Percentiles rank a stretch among this genome's conserved stretches.
Conservation (phyloP, 148 eudicot species). For the Rheum nobile region DNA sequence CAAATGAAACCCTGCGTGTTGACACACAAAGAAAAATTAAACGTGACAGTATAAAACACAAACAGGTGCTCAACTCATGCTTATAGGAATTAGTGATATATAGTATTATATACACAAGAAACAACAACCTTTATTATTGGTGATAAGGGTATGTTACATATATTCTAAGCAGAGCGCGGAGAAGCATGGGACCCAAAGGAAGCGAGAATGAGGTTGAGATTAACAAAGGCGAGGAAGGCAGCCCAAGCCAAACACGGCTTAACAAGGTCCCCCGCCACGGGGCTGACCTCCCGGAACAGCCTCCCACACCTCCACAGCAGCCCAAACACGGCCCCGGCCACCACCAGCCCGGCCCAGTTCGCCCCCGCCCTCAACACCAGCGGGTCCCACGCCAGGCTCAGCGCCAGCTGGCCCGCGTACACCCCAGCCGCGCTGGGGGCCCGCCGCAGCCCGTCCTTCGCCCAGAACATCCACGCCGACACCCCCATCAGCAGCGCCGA, state of each 20-base stretch:
- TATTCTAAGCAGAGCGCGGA: background rate
- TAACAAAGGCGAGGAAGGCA: slow-evolving; percentile 37
- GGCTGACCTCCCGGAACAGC: slow-evolving; percentile 41
- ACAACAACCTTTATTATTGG: no score
- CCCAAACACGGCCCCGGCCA: slow-evolving; percentile 38
- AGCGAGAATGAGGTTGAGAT: slow-evolving; percentile 42
- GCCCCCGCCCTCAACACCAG: slow-evolving; percentile 42
- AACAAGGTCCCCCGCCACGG: slow-evolving; percentile 55
- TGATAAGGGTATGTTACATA: no score
- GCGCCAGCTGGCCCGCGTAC: slow-evolving; percentile 42
- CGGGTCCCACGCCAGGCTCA: slow-evolving; percentile 64
- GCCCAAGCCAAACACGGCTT: slow-evolving; percentile 69
- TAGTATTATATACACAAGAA: no score
- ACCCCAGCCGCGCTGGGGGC: slow-evolving; percentile 26
- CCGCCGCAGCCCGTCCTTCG: slow-evolving; percentile 72
- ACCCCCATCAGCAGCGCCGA: slow-evolving; percentile 50
- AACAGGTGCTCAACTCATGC: no score
- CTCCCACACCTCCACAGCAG: slow-evolving; percentile 33
- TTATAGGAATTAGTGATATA: no score
- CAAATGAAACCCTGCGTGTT: no score
- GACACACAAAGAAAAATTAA: no score
- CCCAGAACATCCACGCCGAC: slow-evolving; percentile 85
- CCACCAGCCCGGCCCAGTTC: slow-evolving; percentile 38
- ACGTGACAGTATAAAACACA: no score
- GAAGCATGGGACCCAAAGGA: background rate